Base-by-base conservation (phyloP, 495 filamentous ascomycete genomes). In the Aspergillus homomorphus region DNA sequence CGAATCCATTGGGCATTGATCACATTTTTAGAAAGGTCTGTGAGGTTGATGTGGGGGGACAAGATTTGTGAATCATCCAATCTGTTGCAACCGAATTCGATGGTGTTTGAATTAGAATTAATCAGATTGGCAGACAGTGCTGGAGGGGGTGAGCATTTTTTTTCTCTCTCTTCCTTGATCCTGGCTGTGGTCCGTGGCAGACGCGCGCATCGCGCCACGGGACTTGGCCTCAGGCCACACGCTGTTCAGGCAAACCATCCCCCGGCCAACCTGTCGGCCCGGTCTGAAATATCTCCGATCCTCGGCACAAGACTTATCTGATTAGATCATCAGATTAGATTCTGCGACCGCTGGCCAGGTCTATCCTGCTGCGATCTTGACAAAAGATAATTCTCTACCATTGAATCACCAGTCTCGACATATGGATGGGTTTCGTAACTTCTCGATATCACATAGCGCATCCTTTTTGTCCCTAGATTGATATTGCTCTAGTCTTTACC, bases 291-390 rank as follows among this genome's bases (percentile, higher is more conserved):
- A 42, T 59, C 60, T 66, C 64, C 64, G 64, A 54, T 56, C 19
- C 6, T 57, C 64, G 64, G 64, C 33, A 49, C 54, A 7, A 21
- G 12, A 14, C 26, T 63, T 65, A 62, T 66, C 58, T 60, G 62
- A 64, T 64, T 60, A 64, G 62, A 64, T 64, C 54, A 66, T 65
- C 63, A 62, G 64, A 66, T 66, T 61, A 62, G 60, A 62, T 62
- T 41, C n/a, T 15, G 18, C 19, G 19, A n/a, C n/a, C n/a, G n/a
- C n/a, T n/a, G n/a, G n/a, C n/a, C n/a, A n/a, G n/a, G n/a, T n/a
- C n/a, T n/a, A n/a, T n/a, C n/a, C n/a, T 28, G 26, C 26, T 28
- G 26, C 9, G 26, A 3, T 38, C 44, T 3, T 21, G 6, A 53
- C n/a, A n/a, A n/a, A n/a, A n/a, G n/a, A n/a, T n/a, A n/a, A n/a